Base-by-base conservation (phyloP, 257 asterid genomes). In the Eucommia ulmoides region DNA sequence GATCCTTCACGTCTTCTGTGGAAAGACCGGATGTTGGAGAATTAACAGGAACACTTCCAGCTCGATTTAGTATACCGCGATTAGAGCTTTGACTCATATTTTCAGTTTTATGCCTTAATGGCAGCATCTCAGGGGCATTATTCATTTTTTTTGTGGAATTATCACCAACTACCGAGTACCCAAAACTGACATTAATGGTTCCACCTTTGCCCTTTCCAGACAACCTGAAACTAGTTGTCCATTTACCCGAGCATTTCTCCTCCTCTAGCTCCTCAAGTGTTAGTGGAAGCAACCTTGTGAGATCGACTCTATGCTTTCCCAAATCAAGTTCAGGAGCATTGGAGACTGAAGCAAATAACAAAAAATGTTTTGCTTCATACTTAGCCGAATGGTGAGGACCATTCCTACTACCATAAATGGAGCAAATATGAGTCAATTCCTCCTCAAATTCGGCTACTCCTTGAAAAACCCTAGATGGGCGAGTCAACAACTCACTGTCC, bases 191-290 rank as follows among this genome's bases (percentile, higher is more conserved):
- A 58, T 83, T 78, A 67, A 91, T 51, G 17, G 64, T 74, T 19
- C 88, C 98, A 24, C 93, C 93, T 65, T 65, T 73, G 29, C 92
- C 98, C 70, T 74, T 79, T 29, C 96, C 96, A 2, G 94, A 76
- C 62, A 91, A 68, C 61, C 71, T 68, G 69, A 74, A 91, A 77
- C 96, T 91, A 59, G 98, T 91, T 19, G 93, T 74, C 98, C 98
- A 91, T 61, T 67, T 91, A 50, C 98, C 96, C 0, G 81, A 70
- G 70, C 88, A 72, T 65, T 75, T 86, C 77, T 85, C 92, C 54
- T 85, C 96, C 54, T 78, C 93, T 52, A 91, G 57, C 55, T 91
- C 98, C 71, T 91, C 98, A 59, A 86, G 48, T 8, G 93, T 80
- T 53, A 91, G 63, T 46, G 98, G 98, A 68, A 91, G 96, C 70